Evolutionary conservation across 2,329 filamentous ascomycete species (phyloP).

Genomic region (Talaromyces pinophilus): DNA sequence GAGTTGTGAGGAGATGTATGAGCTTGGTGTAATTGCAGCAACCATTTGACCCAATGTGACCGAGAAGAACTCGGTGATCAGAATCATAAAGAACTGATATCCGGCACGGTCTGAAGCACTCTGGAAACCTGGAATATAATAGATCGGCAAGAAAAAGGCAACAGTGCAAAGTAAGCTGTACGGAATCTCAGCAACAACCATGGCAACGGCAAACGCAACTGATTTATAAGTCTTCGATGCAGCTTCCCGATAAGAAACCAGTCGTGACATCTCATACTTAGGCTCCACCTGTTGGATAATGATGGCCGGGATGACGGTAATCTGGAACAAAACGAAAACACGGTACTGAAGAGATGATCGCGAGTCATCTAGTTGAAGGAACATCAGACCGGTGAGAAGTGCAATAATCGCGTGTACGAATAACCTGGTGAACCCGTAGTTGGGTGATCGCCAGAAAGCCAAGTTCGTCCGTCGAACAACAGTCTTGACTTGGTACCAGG

Average conservation of each 20-base stretch:
- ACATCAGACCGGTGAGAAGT: slow-evolving; percentile 75
- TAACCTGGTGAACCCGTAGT: slow-evolving; percentile 84
- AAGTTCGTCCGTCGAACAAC: slow-evolving; percentile 73
- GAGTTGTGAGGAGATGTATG: slow-evolving; percentile 75
- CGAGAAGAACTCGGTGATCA: slow-evolving; percentile 81
- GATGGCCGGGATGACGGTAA: slow-evolving; percentile 75
- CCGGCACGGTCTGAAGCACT: slow-evolving; percentile 66
- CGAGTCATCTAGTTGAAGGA: slow-evolving; percentile 74
- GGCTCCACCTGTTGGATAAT: slow-evolving; percentile 83
- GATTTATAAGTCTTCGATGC: slow-evolving; percentile 84
- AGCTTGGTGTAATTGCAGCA: slow-evolving; percentile 73
- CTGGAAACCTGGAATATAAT: slow-evolving; percentile 80
- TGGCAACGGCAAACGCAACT: slow-evolving; percentile 73
- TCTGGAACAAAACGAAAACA: slow-evolving; percentile 88
- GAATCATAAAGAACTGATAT: slow-evolving; percentile 82
- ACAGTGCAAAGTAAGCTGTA: slow-evolving; percentile 81
- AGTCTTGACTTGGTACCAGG: slow-evolving; percentile 74
- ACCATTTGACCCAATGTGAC: slow-evolving; percentile 77
- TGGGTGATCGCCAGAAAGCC: slow-evolving; percentile 80
- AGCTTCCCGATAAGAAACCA: slow-evolving; percentile 83
- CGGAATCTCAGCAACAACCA: slow-evolving; percentile 81
- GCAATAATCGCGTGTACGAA: slow-evolving; percentile 83
- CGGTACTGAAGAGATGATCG: slow-evolving; percentile 77
- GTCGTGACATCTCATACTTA: slow-evolving; percentile 76
- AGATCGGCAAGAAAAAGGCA: slow-evolving; percentile 77